phyloP scores from a whole-genome alignment of 306 rosid genomes.

The Gastrolobium bilobum region DNA sequence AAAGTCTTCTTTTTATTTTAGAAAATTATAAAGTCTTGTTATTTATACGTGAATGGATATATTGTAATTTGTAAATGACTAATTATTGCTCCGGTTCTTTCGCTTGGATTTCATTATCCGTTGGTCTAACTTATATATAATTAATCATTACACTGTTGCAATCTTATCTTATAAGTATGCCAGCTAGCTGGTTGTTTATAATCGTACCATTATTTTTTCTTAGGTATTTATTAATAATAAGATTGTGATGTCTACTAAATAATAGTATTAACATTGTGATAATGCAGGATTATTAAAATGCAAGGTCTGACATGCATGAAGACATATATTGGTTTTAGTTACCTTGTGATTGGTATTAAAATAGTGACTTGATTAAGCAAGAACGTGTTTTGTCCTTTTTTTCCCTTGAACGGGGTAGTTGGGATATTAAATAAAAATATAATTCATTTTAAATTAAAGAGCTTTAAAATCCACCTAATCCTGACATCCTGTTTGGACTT shows the following conservation, averaged over 20 bases:
- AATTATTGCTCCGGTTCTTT: slow-evolving; percentile 44
- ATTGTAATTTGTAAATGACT: slow-evolving; percentile 17
- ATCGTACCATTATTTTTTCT: slow-evolving; percentile 30
- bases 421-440: slow-evolving; percentile 44
- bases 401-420: slow-evolving; percentile 42
- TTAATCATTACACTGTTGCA: slow-evolving; percentile 28
- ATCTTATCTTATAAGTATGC: slow-evolving; percentile 44
- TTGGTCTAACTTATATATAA: slow-evolving; percentile 35
- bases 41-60: not conserved
- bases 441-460: slow-evolving; percentile 24
- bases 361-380: slow-evolving; percentile 32
- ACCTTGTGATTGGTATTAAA: slow-evolving; percentile 36
- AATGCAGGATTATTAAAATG: slow-evolving; percentile 37
- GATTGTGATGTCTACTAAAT: not conserved
- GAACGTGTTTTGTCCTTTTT: slow-evolving; percentile 28
- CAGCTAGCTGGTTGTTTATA: slow-evolving; percentile 50
- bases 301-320: slow-evolving; percentile 45
- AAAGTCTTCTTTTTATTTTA: not conserved
- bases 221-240: slow-evolving; percentile 16
- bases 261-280: slow-evolving; percentile 4
- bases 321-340: not conserved
- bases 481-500: slow-evolving; percentile 38
- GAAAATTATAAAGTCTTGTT: not conserved
- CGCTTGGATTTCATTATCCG: slow-evolving; percentile 40
- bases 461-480: slow-evolving; percentile 18